Conservation (phyloP, 148 eudicot genomes). For the Persicaria maculosa region DNA sequence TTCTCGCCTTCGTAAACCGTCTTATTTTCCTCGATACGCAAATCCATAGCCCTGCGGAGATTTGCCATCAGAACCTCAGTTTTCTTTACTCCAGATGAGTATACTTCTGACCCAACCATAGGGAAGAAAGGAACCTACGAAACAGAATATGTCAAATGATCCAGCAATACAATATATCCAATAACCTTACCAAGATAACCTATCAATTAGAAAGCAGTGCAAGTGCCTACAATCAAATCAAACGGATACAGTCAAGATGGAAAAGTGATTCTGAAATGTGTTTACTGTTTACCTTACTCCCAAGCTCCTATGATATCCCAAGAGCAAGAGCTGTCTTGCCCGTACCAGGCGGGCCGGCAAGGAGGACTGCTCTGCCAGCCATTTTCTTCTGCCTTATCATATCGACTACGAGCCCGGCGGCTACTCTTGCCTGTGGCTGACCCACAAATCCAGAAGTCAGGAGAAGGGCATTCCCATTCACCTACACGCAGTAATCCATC, state of each 20-base stretch:
- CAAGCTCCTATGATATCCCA: constrained; percentile 92
- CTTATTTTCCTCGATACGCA: constrained; percentile 96
- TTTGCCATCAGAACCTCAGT: constrained; percentile 98
- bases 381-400: constrained; percentile 96
- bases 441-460: constrained; percentile 95
- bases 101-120: constrained; percentile 99
- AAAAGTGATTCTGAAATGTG: too few species aligned
- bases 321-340: constrained; percentile 98
- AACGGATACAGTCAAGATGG: neutral
- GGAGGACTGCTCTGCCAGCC: constrained; percentile 89
- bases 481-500: constrained; percentile 25
- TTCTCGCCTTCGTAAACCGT: constrained; percentile 98
- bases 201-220: neutral
- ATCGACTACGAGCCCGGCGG: constrained; percentile 89
- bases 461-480: constrained; percentile 60
- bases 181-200: too few species aligned
- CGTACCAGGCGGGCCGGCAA: constrained; percentile 98
- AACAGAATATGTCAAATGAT: neutral
- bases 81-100: constrained; percentile 98
- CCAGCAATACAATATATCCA: too few species aligned
- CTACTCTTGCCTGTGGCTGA: constrained; percentile 84
- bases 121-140: constrained; percentile 94
- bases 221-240: neutral
- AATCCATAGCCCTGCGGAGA: constrained; percentile 86
- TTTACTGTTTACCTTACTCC: constrained; percentile 60